phyloP scores from a whole-genome alignment of 2,329 filamentous ascomycete species.

The Exophiala mesophila region DNA sequence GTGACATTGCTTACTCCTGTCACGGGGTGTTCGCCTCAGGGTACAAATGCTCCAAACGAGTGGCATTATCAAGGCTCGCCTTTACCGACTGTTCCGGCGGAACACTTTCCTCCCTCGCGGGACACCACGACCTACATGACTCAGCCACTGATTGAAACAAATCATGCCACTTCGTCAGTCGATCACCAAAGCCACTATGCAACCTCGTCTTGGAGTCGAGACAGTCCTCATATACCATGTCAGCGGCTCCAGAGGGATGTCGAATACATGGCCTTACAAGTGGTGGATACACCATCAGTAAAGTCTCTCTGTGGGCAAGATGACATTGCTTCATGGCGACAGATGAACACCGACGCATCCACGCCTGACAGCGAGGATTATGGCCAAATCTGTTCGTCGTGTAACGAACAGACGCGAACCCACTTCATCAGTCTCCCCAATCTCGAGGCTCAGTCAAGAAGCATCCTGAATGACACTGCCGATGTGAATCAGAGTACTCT shows the following conservation, averaged over 20 bases:
- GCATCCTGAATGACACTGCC: slow-evolving; percentile 18
- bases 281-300: slow-evolving; percentile 19
- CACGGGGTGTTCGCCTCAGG: slow-evolving; percentile 6
- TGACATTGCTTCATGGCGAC: slow-evolving; percentile 22
- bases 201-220: slow-evolving; percentile 1
- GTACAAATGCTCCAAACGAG: slow-evolving; percentile 2
- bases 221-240: slow-evolving; percentile 8
- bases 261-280: slow-evolving; percentile 23
- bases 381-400: slow-evolving; percentile 22
- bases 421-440: slow-evolving; percentile 25
- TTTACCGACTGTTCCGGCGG: slow-evolving; percentile 4
- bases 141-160: no score
- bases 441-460: slow-evolving; percentile 14
- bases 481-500: slow-evolving; percentile 11
- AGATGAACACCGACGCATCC: slow-evolving; percentile 19
- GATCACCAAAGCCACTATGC: slow-evolving; percentile 4
- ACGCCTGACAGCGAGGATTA: slow-evolving; percentile 16
- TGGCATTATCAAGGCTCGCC: slow-evolving; percentile 6
- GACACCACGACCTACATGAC: not conserved
- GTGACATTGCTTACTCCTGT: slow-evolving; percentile 2
- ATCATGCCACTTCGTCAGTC: not conserved
- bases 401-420: slow-evolving; percentile 18
- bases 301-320: slow-evolving; percentile 22
- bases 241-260: slow-evolving; percentile 20
- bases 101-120: no score